phyloP scores from a whole-genome alignment of 768 basidiomycete species.

The Infundibulicybe gibba region DNA sequence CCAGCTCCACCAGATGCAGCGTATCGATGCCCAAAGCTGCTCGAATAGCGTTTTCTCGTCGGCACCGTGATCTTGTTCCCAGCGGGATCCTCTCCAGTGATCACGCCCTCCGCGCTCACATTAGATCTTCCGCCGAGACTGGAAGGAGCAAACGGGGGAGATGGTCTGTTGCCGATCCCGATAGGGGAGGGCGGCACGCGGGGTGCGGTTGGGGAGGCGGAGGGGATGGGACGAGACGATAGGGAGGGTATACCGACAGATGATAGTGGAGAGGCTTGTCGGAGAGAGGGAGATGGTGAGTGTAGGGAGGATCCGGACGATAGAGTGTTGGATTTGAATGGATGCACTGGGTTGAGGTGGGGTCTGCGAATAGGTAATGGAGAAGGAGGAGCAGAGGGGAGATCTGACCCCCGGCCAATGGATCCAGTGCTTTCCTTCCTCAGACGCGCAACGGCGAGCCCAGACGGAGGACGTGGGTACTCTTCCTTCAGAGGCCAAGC shows the following conservation, averaged over 20 bases:
- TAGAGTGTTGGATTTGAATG: constrained; percentile 37
- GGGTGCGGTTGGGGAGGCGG: constrained; percentile 9
- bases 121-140: constrained; percentile 22
- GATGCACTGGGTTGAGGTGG: constrained; percentile 26
- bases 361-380: constrained; percentile 24
- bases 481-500: constrained; percentile 6
- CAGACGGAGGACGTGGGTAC: constrained; percentile 16
- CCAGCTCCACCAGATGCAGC: constrained; percentile 28
- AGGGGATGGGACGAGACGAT: constrained; percentile 9
- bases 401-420: background rate
- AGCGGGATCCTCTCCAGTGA: constrained; percentile 2
- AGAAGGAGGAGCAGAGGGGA: constrained; percentile 8
- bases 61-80: constrained; percentile 8
- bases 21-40: constrained; percentile 76
- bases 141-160: constrained; percentile 20
- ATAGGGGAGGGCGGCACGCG: constrained; percentile 25
- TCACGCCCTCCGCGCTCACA: constrained; percentile 11
- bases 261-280: constrained; percentile 14
- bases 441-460: constrained; percentile 37
- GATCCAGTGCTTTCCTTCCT: constrained; percentile 40
- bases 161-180: constrained; percentile 3
- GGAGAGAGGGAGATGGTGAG: constrained; percentile 29
- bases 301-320: constrained; percentile 23
- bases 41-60: constrained; percentile 64
- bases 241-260: constrained; percentile 9